Evolutionary conservation across 2,329 filamentous ascomycete genomes (phyloP).

Genomic region (Ophiostoma sp.): DNA sequence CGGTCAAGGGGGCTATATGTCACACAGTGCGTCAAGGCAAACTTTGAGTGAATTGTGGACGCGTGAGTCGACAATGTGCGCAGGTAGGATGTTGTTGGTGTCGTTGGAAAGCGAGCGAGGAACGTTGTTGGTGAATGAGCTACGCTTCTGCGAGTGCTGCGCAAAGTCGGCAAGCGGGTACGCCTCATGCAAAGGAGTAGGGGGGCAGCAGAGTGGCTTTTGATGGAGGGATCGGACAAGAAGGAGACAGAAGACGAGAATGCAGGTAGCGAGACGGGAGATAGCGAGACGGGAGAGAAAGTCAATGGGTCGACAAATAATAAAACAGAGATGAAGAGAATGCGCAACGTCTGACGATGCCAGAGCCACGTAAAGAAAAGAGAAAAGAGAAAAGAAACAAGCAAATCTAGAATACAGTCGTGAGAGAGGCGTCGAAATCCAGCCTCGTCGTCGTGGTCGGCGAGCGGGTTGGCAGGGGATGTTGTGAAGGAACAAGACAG

Average conservation of each 20-base stretch:
- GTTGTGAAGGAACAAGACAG: not conserved
- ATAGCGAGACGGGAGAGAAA: not conserved
- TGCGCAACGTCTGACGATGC: not conserved
- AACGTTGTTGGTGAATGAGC: constrained; percentile 12
- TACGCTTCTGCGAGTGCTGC: constrained; percentile 25
- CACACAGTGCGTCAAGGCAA: too few relatives aligned
- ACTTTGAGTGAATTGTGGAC: not conserved
- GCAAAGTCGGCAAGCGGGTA: constrained; percentile 24
- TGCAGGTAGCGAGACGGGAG: not conserved
- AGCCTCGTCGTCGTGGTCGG: not conserved
- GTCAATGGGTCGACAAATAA: not conserved
- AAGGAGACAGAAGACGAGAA: not conserved
- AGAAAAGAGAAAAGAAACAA: not conserved
- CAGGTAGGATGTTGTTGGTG: not conserved
- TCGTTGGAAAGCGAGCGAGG: not conserved
- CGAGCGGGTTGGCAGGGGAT: not conserved
- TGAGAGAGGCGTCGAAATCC: not conserved
- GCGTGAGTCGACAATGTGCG: not conserved
- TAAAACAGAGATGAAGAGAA: constrained; percentile 3
- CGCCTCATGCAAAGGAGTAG: constrained; percentile 25
- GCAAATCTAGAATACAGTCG: not conserved
- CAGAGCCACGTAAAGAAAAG: not conserved
- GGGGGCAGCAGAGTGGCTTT: too few relatives aligned
- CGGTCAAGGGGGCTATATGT: too few relatives aligned
- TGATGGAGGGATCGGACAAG: not conserved